Base-by-base conservation (phyloP, 768 basidiomycete species). In the Mycena indigotica region DNA sequence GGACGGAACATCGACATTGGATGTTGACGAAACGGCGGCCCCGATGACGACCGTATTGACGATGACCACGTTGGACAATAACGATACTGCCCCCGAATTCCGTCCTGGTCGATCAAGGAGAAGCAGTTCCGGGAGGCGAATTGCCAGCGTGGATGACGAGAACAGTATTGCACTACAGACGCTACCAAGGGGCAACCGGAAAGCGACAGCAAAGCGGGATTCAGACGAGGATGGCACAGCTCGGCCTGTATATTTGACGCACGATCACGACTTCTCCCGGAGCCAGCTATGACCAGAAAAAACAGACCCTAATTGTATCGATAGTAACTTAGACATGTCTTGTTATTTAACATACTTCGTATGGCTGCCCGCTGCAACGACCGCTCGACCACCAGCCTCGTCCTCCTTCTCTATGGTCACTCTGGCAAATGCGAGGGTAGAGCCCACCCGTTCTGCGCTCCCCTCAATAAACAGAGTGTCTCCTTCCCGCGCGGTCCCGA, bases 301-400 rank as follows among this genome's bases (percentile, higher is more conserved):
- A 17, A 35, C 32, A 17, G 32, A 35, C 32, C 8, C 32, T 17
- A 44, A 44, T 44, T 44, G 41, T 21, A 44, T 21, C 15, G 41
- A 44, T 44, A 19, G 17, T 35, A 35, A 8, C 32, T 35, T 35
- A 8, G 32, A 35, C 8, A 35, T 35, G 32, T 35, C 8, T 35
- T 17, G 19, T 63, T 52, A 60, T n/a, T 55, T 38, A 17, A 63
- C 57, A 28, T 64, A 64, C 53, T 61, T 61, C 5, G 63, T 61
- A 38, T 63, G 62, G 13, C 52, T 60, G 1, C 62, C 62, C 25
- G 55, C 60, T 41, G 62, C 62, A 8, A 63, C 58, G 38, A 63
- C 25, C 40, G 52, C 26, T 19, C 53, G 26, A 32, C 28, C 57
- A 5, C 30, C 50, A 2, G 25, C 58, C 13, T 16, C 23, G 19